Conservation (phyloP, 306 rosid species). For the Vigna angularis region DNA sequence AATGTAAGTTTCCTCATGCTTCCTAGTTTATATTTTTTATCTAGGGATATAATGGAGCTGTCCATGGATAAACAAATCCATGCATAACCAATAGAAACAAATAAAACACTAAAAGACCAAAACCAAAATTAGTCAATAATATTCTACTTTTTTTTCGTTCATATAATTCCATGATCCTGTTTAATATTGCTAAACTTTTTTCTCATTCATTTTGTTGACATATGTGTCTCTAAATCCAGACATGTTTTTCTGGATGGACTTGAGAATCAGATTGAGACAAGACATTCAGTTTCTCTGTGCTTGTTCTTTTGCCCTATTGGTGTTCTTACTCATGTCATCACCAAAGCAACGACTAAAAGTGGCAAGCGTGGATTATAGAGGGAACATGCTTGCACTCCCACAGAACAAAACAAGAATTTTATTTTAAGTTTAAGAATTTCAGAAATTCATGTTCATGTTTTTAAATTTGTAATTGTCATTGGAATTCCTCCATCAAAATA, state of each 20-base stretch:
- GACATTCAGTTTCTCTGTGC: constrained; percentile 88
- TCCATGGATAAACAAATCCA: too few species aligned
- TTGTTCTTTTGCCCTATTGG: constrained; percentile 88
- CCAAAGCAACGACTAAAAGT: constrained; percentile 63
- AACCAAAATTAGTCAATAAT: not conserved
- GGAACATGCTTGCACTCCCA: not conserved
- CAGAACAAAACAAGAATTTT: too few species aligned
- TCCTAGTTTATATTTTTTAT: too few species aligned
- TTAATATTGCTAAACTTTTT: not conserved
- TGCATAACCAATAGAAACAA: too few species aligned
- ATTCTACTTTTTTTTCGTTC: too few species aligned
- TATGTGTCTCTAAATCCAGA: constrained; percentile 51
- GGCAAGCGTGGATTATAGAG: constrained; percentile 30
- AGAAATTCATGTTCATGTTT: constrained; percentile 11
- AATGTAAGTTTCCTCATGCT: too few species aligned
- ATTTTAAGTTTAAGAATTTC: not conserved
- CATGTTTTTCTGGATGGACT: constrained; percentile 80
- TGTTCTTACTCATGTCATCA: constrained; percentile 70
- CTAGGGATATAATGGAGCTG: too few species aligned
- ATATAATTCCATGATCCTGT: not conserved
- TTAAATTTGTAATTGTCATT: not conserved
- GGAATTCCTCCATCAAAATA: too few species aligned
- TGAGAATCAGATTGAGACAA: constrained; percentile 78
- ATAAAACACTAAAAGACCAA: not conserved
- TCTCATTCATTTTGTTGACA: constrained; percentile 2